Evolutionary conservation across 768 basidiomycete species (phyloP).

Genomic region (Leccinellum albellum): DNA sequence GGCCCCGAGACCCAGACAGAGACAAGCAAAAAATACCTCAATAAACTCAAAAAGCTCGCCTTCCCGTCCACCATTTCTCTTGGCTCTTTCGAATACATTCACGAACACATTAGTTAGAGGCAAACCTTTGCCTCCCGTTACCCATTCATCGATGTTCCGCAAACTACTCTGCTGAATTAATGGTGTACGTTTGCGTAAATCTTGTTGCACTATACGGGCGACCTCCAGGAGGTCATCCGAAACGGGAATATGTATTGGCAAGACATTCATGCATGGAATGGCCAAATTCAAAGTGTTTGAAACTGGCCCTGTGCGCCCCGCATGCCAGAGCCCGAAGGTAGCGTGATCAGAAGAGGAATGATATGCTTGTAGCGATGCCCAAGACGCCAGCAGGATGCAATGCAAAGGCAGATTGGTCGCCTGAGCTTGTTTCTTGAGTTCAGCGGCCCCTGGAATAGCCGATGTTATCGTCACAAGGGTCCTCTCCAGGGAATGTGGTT

Average conservation of each 20-base stretch:
- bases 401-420: constrained; percentile 33
- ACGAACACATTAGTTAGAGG: constrained; percentile 43
- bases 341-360: constrained; percentile 26
- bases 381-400: constrained; percentile 41
- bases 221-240: constrained; percentile 23
- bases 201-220: constrained; percentile 33
- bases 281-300: constrained; percentile 37
- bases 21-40: constrained; percentile 31
- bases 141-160: constrained; percentile 35
- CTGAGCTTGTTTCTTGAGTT: constrained; percentile 45
- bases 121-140: constrained; percentile 24
- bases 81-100: constrained; percentile 37
- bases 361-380: constrained; percentile 38
- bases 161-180: constrained; percentile 41
- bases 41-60: constrained; percentile 28
- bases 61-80: constrained; percentile 22
- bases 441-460: constrained; percentile 40
- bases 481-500: background rate
- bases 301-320: constrained; percentile 37
- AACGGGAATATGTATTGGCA: constrained; percentile 35
- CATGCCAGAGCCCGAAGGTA: constrained; percentile 47
- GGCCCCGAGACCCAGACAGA: background rate
- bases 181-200: constrained; percentile 36
- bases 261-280: constrained; percentile 43
- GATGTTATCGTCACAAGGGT: constrained; percentile 32